Conservation (phyloP, 345 rosid species). For the Aquilaria sinensis region DNA sequence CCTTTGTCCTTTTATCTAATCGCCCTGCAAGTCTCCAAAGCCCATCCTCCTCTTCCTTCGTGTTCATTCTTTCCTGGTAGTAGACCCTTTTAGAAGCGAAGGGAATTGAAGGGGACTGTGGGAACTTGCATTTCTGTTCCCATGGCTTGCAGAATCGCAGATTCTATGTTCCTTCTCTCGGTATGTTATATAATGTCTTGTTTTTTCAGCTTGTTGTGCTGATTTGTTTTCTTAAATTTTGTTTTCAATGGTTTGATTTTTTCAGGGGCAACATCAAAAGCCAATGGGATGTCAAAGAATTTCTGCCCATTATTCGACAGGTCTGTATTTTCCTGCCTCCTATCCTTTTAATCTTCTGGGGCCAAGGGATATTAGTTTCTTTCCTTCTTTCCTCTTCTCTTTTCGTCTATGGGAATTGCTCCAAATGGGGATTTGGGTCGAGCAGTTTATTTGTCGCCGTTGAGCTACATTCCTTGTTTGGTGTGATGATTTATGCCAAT, state of each 20-base stretch:
- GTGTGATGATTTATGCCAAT: neutral
- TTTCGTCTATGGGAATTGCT: neutral
- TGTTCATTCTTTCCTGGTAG: slow-evolving; percentile 20
- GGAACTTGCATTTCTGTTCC: slow-evolving; percentile 17
- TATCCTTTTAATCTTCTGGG: neutral
- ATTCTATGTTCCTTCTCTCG: slow-evolving; percentile 50
- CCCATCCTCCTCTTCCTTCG: slow-evolving; percentile 11
- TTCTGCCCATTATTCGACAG: slow-evolving; percentile 46
- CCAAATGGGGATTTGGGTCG: slow-evolving; percentile 4
- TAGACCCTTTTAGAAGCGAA: slow-evolving; percentile 3
- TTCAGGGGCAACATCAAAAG: slow-evolving; percentile 57
- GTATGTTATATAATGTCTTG: slow-evolving; percentile 17
- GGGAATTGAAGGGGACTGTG: slow-evolving; percentile 11
- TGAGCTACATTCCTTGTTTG: neutral
- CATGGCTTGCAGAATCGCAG: slow-evolving; percentile 71
- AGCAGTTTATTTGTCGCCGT: neutral
- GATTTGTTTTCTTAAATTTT: slow-evolving; percentile 11
- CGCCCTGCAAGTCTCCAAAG: slow-evolving; percentile 1
- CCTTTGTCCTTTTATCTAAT: neutral
- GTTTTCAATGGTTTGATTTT: slow-evolving; percentile 17
- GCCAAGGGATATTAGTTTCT: neutral
- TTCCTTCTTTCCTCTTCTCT: neutral
- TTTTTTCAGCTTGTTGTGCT: slow-evolving; percentile 1
- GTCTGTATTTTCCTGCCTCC: slow-evolving; percentile 23
- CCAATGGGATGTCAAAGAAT: slow-evolving; percentile 34